Percentiles rank a stretch among this genome's conserved stretches.
phyloP scores from a whole-genome alignment of 441 rosid species.

The Syzygium malaccense region DNA sequence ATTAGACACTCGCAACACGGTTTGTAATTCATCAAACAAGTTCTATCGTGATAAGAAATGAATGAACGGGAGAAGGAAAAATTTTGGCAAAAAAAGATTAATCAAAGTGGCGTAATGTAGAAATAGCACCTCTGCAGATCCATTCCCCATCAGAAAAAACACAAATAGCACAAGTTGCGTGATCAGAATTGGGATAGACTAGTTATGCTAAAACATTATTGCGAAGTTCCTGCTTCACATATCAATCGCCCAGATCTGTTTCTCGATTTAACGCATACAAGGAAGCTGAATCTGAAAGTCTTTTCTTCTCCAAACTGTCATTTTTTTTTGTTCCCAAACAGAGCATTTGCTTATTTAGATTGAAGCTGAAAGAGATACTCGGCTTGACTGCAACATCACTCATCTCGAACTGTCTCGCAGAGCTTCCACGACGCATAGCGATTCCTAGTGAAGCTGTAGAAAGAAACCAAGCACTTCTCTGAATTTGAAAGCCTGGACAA shows the following conservation, averaged over 20 bases:
- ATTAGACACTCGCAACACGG: too few relatives aligned
- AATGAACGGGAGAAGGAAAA: not conserved
- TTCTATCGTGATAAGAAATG: not conserved
- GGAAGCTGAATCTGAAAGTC: not conserved
- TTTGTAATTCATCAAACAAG: not conserved
- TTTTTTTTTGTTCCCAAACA: not conserved
- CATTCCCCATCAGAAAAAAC: not conserved
- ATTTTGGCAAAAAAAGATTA: not conserved
- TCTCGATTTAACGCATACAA: not conserved
- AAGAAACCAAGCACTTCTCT: not conserved
- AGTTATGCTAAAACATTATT: not conserved
- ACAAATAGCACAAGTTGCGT: not conserved
- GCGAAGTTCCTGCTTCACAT: too few relatives aligned
- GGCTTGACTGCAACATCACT: not conserved
- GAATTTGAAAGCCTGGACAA: not conserved
- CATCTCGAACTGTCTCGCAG: not conserved
- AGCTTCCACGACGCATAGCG: not conserved
- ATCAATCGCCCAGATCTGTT: not conserved
- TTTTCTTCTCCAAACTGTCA: rapidly evolving
- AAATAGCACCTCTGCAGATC: not conserved
- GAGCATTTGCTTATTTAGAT: not conserved
- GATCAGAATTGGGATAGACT: not conserved
- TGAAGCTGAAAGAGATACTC: not conserved
- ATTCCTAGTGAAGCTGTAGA: not conserved
- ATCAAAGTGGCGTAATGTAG: not conserved